Conservation (phyloP, 2,329 filamentous ascomycete genomes). For the Fusarium citri region DNA sequence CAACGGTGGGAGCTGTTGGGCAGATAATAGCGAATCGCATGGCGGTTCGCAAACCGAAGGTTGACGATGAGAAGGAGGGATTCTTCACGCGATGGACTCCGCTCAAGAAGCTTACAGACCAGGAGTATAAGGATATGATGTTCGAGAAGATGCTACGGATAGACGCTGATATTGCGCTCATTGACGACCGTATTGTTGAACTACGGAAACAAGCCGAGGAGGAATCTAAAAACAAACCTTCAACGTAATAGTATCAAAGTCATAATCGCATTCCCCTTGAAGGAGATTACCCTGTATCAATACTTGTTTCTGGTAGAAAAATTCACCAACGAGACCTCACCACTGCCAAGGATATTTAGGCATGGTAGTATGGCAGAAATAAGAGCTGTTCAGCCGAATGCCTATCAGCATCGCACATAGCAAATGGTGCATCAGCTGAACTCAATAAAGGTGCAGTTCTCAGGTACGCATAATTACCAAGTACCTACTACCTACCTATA, state of each 20-base stretch:
- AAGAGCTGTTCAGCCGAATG: not conserved
- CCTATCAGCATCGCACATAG: not conserved
- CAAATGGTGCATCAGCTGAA: not conserved
- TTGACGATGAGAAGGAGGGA: conserved; percentile 55
- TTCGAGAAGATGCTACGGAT: conserved; percentile 76
- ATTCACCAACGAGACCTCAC: not conserved
- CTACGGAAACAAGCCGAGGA: conserved; percentile 41
- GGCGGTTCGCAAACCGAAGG: conserved; percentile 40
- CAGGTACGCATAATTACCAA: not conserved
- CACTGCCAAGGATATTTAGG: not conserved
- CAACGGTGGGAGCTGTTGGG: conserved; percentile 55
- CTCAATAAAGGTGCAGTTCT: not conserved
- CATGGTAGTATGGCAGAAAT: not conserved
- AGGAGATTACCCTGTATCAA: not conserved
- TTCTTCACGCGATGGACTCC: conserved; percentile 76
- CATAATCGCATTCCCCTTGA: not conserved
- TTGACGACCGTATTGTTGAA: conserved; percentile 77
- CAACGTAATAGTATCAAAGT: conserved; percentile 8
- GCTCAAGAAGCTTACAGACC: conserved; percentile 75
- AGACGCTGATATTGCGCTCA: conserved; percentile 80
- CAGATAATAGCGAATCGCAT: conserved; percentile 53
- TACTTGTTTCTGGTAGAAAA: not conserved
- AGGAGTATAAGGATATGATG: conserved; percentile 78
- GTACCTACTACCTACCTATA: no score
- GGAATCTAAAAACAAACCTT: conserved; percentile 18